Evolutionary conservation across 345 rosid genomes (phyloP).

Genomic region (Citrus medica): DNA sequence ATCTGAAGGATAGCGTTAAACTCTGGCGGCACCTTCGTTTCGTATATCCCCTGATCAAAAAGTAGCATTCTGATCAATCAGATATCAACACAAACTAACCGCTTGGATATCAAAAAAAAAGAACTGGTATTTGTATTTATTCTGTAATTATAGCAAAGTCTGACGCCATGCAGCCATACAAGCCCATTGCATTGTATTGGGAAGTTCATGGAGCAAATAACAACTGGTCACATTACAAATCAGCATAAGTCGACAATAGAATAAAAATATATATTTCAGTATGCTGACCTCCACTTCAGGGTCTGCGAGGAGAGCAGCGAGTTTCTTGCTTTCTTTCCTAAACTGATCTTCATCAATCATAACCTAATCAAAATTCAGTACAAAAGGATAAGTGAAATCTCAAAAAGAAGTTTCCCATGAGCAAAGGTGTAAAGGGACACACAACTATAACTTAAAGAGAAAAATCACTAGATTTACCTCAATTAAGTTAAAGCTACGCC

Average conservation of each 20-base stretch:
- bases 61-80: slow-evolving; percentile 10
- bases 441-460: slow-evolving; percentile 10
- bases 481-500: slow-evolving; percentile 60
- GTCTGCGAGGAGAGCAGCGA: slow-evolving; percentile 85
- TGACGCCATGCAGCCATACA: neutral
- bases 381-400: slow-evolving; percentile 3
- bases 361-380: slow-evolving; percentile 42
- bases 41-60: slow-evolving; percentile 80
- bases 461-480: slow-evolving; percentile 50
- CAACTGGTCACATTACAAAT: neutral
- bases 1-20: slow-evolving; percentile 79
- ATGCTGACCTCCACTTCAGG: slow-evolving; percentile 87
- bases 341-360: slow-evolving; percentile 67
- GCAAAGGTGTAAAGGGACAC: slow-evolving; percentile 2
- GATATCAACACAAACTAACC: slow-evolving; percentile 2
- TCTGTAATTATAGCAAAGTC: neutral
- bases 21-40: slow-evolving; percentile 73
- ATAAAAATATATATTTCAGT: neutral
- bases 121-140: neutral
- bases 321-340: slow-evolving; percentile 63
- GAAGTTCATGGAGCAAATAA: neutral
- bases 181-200: too few relatives aligned
- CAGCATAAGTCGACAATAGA: neutral
- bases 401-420: neutral
- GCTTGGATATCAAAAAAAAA: neutral